Conservation (phyloP, 371 early-diverging fungal species). For the Zychaea mexicana region DNA sequence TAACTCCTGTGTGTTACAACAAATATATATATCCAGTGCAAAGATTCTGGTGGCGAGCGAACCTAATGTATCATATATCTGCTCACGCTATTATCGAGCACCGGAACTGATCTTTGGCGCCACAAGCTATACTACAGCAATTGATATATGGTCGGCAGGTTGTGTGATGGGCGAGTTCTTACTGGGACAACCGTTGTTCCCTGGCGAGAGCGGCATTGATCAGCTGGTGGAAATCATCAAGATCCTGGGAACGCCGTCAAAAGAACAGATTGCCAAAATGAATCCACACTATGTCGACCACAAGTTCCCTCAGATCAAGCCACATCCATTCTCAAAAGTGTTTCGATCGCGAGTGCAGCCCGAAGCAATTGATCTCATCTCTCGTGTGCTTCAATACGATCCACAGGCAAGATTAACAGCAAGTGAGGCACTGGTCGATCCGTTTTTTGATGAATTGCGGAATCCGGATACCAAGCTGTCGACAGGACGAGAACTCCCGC, state of each 20-base stretch:
- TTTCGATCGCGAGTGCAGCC: constrained; percentile 71
- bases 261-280: constrained; percentile 92
- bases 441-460: constrained; percentile 96
- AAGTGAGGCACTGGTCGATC: constrained; percentile 92
- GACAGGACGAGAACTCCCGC: constrained; percentile 83
- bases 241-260: constrained; percentile 95
- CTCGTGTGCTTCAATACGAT: constrained; percentile 92
- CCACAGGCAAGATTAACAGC: constrained; percentile 91
- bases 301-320: constrained; percentile 95
- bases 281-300: constrained; percentile 95
- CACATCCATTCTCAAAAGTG: constrained; percentile 79
- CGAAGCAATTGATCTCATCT: constrained; percentile 90
- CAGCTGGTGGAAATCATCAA: constrained; percentile 99
- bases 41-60: constrained; percentile 90
- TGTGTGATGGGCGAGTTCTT: constrained; percentile 98
- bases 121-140: constrained; percentile 85
- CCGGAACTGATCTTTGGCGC: constrained; percentile 96
- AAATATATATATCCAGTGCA: constrained; percentile 61
- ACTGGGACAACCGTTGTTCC: constrained; percentile 93
- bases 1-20: too few relatives aligned
- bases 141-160: constrained; percentile 96
- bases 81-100: constrained; percentile 97
- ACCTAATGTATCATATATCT: constrained; percentile 95
- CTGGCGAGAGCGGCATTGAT: constrained; percentile 98
- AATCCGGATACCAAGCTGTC: constrained; percentile 83